Percentiles rank a stretch among this genome's conserved stretches.
Evolutionary conservation across 192 early-diverging fungal species (phyloP).

Genomic region (Linnemannia zychae): DNA sequence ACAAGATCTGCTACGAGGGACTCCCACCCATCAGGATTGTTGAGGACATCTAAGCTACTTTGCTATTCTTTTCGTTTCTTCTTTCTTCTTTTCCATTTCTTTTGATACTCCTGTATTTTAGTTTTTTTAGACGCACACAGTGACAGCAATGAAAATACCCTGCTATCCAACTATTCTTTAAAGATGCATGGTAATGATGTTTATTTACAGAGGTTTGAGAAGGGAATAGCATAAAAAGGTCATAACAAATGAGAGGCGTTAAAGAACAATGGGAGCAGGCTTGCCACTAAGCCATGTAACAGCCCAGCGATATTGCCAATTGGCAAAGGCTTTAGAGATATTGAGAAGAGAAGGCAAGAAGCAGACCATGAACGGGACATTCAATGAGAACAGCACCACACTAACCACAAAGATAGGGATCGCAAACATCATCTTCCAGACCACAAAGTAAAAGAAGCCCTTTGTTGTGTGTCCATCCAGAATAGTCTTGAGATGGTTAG

Average conservation of each 20-base stretch:
- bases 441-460: slow-evolving; percentile 42
- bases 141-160: slow-evolving; percentile 4
- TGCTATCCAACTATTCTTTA: background rate
- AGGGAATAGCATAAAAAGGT: background rate
- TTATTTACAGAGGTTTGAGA: background rate
- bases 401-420: slow-evolving; percentile 17
- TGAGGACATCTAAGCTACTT: slow-evolving; percentile 63
- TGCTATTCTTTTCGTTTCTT: too few relatives aligned
- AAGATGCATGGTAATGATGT: background rate
- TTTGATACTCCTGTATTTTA: background rate
- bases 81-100: background rate
- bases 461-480: slow-evolving; percentile 23
- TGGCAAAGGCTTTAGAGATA: slow-evolving; percentile 31
- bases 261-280: slow-evolving; percentile 35
- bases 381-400: background rate
- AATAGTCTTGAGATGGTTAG: slow-evolving; percentile 20
- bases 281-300: slow-evolving; percentile 47
- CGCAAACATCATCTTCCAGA: slow-evolving; percentile 52
- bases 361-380: slow-evolving; percentile 39
- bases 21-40: slow-evolving; percentile 79
- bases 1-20: slow-evolving; percentile 90
- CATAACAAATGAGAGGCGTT: background rate
- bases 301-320: slow-evolving; percentile 51
- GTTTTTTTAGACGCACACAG: background rate
- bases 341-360: slow-evolving; percentile 29